Conservation (phyloP, 768 basidiomycete species). For the Artomyces pyxidatus region DNA sequence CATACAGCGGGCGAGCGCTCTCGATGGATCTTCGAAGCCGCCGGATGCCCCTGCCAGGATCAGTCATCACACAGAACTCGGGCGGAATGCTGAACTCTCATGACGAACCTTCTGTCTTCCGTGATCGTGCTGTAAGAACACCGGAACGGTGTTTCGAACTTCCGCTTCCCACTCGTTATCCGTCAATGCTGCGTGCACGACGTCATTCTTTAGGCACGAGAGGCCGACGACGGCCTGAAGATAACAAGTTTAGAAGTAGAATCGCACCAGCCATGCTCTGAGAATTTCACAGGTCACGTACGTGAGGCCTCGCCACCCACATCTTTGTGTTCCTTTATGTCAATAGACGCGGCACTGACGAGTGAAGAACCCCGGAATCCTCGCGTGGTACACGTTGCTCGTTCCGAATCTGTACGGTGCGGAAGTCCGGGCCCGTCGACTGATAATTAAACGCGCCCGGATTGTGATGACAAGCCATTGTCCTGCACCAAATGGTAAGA, state of each 20-base stretch:
- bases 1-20: not conserved
- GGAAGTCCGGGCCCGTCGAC: not conserved
- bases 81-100: not conserved
- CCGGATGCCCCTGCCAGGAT: not conserved
- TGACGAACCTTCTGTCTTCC: not conserved
- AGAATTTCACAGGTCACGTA: not conserved
- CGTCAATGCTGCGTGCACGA: not conserved
- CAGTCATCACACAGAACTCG: not conserved
- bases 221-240: not conserved
- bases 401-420: not conserved
- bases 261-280: not conserved
- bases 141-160: no score
- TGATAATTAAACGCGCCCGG: no score
- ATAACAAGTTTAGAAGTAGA: not conserved
- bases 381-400: not conserved
- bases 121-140: no score
- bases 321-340: not conserved
- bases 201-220: not conserved
- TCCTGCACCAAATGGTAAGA: no score
- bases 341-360: not conserved
- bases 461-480: no score
- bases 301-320: not conserved
- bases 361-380: not conserved
- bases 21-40: not conserved
- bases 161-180: not conserved